Evolutionary conservation across 1,284 basidiomycete species (phyloP), one percentile per base, ranked within the genome.

Genomic region (Cutaneotrichosporon cavernicola): DNA sequence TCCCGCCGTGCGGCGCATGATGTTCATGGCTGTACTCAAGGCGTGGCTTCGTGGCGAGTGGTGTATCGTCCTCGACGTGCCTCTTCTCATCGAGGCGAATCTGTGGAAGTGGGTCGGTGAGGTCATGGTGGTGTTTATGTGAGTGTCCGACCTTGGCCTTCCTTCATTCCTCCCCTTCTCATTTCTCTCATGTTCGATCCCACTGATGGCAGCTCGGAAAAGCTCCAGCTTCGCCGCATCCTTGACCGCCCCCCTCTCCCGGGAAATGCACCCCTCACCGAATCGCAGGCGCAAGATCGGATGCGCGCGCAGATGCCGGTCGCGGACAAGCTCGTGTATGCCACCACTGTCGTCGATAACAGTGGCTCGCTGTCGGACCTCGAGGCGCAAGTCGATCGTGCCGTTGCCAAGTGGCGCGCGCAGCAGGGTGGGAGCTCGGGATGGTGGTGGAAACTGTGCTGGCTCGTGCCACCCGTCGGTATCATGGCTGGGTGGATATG

Each of bases 301-400:
- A 85, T 98, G 26, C 84, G 85, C 31, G 86, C 95, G 0, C 96
- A 99, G 78, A 81, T 92, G 60, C 85, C 91, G 0, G 89, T 98
- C 40, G 76, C 86, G 0, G 82, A 87, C 30, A 99, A 99, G 79
- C 82, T 93, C 7, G 73, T 82, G 11, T 95, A 91, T 72, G 95
- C 94, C 0, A 92, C 97, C 73, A 77, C 88, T 47, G 87, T 97
- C 51, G 80, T 99, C 40, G 93, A 97, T 81, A 99, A 99, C 77
- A 91, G 90, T 6, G 90, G 91, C 2, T 84, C 88, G 0, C 81
- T 84, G 5, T 76, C 84, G 40, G 91, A 92, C 60, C 83, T 96
- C 2, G 83, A 88, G 43, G 75, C 76, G 0, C 90, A 94, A 70
- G 87, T 97, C 13, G 85, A 87, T 59, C 75, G 81, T 0, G 84